A percentile compares a stretch with the other conserved stretches of the same genome.
Evolutionary conservation across 805 yeast genomes (phyloP).

Genomic region (Starmerella riodocensis): DNA sequence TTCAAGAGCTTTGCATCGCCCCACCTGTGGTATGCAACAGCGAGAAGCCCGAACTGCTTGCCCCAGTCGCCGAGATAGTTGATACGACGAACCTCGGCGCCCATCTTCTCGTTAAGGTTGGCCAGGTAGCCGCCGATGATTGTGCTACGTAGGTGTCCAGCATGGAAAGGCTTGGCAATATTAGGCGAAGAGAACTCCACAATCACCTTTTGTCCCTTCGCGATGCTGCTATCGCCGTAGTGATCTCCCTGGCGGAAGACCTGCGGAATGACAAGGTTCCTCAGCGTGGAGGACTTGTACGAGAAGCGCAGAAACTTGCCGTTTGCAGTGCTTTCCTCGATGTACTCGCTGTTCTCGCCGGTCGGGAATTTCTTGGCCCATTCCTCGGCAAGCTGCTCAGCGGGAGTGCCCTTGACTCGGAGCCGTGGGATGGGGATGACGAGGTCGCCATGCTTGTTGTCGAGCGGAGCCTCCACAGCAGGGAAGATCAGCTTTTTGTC

Average conservation of each 20-base stretch:
- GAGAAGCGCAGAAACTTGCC: conserved; percentile 89
- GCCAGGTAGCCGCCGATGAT: conserved; percentile 93
- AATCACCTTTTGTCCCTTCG: conserved; percentile 53
- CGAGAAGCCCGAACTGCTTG: conserved; percentile 91
- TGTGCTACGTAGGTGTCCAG: conserved; percentile 95
- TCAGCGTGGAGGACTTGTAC: conserved; percentile 54
- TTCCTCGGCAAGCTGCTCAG: conserved; percentile 57
- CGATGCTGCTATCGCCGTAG: conserved; percentile 68
- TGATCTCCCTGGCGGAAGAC: conserved; percentile 42
- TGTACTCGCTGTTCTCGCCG: conserved; percentile 40
- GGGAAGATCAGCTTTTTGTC: conserved; percentile 57
- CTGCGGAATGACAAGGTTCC: conserved; percentile 56
- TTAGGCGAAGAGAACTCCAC: conserved; percentile 96
- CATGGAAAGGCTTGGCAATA: conserved; percentile 98
- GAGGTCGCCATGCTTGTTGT: conserved; percentile 84
- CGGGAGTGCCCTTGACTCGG: conserved; percentile 68
- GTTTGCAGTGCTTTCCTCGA: conserved; percentile 61
- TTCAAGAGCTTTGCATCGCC: conserved; percentile 65
- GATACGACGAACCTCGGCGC: conserved; percentile 85
- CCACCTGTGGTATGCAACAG: conserved; percentile 78
- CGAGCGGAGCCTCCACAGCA: conserved; percentile 76
- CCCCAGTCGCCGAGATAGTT: conserved; percentile 99
- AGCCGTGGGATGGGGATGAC: conserved; percentile 84
- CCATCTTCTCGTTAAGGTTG: conserved; percentile 76
- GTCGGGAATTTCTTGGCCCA: conserved; percentile 65